phyloP scores from a whole-genome alignment of 331 rosid genomes.

The Malus hybrid region DNA sequence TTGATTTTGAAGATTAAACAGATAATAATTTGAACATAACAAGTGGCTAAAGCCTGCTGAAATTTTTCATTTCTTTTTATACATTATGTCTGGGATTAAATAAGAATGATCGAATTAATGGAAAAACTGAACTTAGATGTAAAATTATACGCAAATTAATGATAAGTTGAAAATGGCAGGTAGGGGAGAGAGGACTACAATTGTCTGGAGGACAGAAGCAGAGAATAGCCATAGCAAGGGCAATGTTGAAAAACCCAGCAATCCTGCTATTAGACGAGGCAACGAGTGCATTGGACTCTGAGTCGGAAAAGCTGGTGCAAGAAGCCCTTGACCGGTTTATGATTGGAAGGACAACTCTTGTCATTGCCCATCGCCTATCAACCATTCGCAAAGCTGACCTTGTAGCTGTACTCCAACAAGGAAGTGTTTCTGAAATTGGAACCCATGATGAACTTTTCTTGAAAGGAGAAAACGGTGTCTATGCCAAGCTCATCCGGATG shows the following conservation, averaged over 20 bases:
- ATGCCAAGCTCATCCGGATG: constrained; percentile 89
- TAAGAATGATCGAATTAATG: neutral
- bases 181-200: constrained; percentile 90
- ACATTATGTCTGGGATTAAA: neutral
- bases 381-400: constrained; percentile 98
- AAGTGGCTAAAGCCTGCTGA: neutral
- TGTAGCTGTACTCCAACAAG: constrained; percentile 93
- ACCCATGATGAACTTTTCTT: constrained; percentile 86
- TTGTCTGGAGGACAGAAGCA: constrained; percentile 97
- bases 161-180: constrained; percentile 50
- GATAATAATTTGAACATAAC: neutral
- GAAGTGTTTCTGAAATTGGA: constrained; percentile 88
- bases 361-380: constrained; percentile 96
- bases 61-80: neutral
- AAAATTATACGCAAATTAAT: neutral
- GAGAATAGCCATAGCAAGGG: constrained; percentile 93
- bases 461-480: constrained; percentile 85
- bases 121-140: neutral
- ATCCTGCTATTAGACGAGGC: constrained; percentile 87
- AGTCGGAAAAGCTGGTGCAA: constrained; percentile 93
- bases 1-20: neutral
- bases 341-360: constrained; percentile 97
- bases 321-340: constrained; percentile 98
- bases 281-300: constrained; percentile 97
- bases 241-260: constrained; percentile 91